These are phyloP conservation scores for Penicillium pulvis DNA, from an alignment of 495 filamentous ascomycete genomes.

Conservation along the genomic window DNA sequence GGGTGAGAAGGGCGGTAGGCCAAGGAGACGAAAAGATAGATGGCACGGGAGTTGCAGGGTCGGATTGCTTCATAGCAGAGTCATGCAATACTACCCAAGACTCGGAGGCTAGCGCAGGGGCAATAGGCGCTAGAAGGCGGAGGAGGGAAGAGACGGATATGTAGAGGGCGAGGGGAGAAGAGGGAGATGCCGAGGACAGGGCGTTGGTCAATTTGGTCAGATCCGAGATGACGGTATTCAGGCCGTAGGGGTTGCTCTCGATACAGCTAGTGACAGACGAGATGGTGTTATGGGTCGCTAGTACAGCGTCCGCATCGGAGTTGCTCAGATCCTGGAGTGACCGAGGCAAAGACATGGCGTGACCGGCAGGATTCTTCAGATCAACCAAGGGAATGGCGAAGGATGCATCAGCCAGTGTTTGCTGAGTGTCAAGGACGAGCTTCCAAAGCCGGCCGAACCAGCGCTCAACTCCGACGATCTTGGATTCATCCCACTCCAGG, in stretches of 20 bases:
- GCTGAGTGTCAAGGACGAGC: slow-evolving; percentile 46
- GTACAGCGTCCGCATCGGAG: slow-evolving; percentile 59
- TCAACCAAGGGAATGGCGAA: slow-evolving; percentile 23
- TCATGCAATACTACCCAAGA: slow-evolving; percentile 66
- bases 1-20: slow-evolving; percentile 47
- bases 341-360: slow-evolving; percentile 28
- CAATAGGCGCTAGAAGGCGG: slow-evolving; percentile 72
- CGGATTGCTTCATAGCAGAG: slow-evolving; percentile 20
- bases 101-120: slow-evolving; percentile 77
- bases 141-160: slow-evolving; percentile 54
- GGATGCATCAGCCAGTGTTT: slow-evolving; percentile 26
- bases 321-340: slow-evolving; percentile 41
- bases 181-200: slow-evolving; percentile 44
- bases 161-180: slow-evolving; percentile 37
- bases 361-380: slow-evolving; percentile 20
- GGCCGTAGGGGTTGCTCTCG: slow-evolving; percentile 61
- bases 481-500: slow-evolving; percentile 84
- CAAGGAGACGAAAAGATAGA: slow-evolving; percentile 55
- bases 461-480: slow-evolving; percentile 76
- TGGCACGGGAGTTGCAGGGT: slow-evolving; percentile 16
- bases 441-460: slow-evolving; percentile 73
- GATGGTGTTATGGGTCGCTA: slow-evolving; percentile 67
- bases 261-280: slow-evolving; percentile 68
- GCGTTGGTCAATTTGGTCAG: slow-evolving; percentile 77
- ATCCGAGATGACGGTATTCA: slow-evolving; percentile 83